A percentile compares a stretch with the other conserved stretches of the same genome.
Evolutionary conservation across 179 eudicot genomes (phyloP).

Genomic region (Patellifolia procumbens): DNA sequence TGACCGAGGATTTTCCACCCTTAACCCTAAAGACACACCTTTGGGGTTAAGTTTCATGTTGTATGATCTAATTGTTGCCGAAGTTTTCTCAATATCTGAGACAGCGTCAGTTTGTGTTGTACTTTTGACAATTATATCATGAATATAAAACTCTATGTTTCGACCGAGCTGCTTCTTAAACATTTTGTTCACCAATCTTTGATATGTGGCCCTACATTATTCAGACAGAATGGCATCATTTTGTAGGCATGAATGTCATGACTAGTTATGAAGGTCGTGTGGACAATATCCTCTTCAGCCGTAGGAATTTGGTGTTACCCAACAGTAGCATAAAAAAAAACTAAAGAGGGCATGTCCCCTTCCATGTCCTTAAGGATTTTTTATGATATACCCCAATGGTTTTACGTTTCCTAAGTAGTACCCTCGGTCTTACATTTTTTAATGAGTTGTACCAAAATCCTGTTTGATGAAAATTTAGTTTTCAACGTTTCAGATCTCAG

Average conservation of each 20-base stretch:
- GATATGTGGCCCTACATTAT: neutral
- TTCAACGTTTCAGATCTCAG: no score
- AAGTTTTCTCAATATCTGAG: neutral
- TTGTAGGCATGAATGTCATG: neutral
- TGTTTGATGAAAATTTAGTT: no score
- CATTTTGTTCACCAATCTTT: neutral
- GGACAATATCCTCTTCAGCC: neutral
- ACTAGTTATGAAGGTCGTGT: neutral
- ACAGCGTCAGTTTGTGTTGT: neutral
- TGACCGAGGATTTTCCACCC: neutral
- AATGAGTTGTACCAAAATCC: no score
- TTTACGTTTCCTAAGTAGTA: neutral
- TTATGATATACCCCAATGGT: no score
- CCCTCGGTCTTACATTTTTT: no score
- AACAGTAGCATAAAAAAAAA: neutral
- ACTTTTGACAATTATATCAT: neutral
- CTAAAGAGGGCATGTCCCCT: neutral
- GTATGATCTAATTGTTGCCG: neutral
- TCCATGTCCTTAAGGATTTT: no score
- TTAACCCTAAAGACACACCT: neutral
- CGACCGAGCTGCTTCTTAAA: neutral
- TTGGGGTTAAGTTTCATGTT: neutral
- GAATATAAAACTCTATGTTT: neutral
- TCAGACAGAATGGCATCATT: neutral
- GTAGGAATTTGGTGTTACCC: neutral